These are phyloP conservation scores for Ocimum tenuiflorum DNA, from an alignment of 257 asterid genomes.

Conservation along the genomic window DNA sequence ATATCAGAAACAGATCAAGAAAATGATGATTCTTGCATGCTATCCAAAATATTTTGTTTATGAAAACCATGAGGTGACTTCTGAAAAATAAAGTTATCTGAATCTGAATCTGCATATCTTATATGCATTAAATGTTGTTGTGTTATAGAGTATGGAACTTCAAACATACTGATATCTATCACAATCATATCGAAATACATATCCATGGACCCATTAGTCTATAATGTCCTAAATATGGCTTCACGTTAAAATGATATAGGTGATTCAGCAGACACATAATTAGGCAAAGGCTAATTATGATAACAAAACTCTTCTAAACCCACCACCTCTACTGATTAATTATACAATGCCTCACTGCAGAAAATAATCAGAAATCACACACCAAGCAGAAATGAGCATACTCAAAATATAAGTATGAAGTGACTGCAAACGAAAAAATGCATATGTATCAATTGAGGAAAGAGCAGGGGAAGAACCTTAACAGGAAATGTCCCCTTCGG, in stretches of 20 bases:
- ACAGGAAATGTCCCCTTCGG: conserved; percentile 91
- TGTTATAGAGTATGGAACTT: not conserved
- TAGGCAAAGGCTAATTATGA: not conserved
- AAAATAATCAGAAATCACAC: not conserved
- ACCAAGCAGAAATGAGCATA: not conserved
- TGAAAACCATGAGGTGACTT: not conserved
- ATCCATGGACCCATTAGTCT: not conserved
- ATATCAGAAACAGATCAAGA: not conserved
- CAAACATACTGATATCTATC: not conserved
- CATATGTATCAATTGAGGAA: conserved; percentile 2
- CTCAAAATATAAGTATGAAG: not conserved
- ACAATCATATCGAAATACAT: not conserved
- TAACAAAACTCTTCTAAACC: conserved; percentile 8
- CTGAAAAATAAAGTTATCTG: not conserved
- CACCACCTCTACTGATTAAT: not conserved
- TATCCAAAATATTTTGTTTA: not conserved
- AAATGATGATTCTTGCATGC: too few relatives aligned
- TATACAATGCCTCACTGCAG: not conserved
- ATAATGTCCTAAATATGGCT: not conserved
- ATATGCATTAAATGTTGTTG: not conserved
- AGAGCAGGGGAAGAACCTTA: conserved; percentile 47
- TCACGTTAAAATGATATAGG: not conserved
- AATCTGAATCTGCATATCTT: not conserved
- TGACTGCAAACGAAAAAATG: not conserved
- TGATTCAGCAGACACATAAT: not conserved